phyloP scores from a whole-genome alignment of 2,329 filamentous ascomycete genomes.

The Pestalotiopsis sp. region DNA sequence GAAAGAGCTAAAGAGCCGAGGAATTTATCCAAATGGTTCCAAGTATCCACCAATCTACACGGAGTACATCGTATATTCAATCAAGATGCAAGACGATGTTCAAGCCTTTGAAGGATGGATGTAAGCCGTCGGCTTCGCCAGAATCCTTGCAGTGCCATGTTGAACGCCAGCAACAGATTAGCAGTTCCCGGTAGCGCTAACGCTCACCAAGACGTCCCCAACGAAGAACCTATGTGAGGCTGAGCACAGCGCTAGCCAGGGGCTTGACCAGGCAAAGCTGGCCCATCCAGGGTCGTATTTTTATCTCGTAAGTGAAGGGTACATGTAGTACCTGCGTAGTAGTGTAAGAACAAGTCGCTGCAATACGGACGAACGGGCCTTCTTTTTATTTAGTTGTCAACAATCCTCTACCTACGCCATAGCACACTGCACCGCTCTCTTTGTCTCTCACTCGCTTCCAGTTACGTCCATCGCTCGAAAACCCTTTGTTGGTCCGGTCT shows the following conservation, averaged over 20 bases:
- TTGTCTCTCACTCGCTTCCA: constrained; percentile 1
- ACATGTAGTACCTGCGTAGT: background rate
- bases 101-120: too few species aligned
- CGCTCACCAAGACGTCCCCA: background rate
- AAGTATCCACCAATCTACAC: too few species aligned
- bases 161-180: too few species aligned
- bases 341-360: background rate
- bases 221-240: background rate
- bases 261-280: background rate
- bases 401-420: background rate
- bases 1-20: too few species aligned
- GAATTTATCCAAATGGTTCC: too few species aligned
- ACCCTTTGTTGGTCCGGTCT: background rate
- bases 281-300: background rate
- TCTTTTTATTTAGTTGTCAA: background rate
- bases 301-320: background rate
- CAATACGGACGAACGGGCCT: background rate
- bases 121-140: too few species aligned
- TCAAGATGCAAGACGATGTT: too few species aligned
- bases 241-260: constrained; percentile 1
- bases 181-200: background rate
- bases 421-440: background rate
- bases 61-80: too few species aligned
- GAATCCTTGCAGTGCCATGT: too few species aligned
- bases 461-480: background rate